Evolutionary conservation across 495 filamentous ascomycete species (phyloP), one percentile per base, ranked within the genome.

Genomic region (Neurospora sp.): DNA sequence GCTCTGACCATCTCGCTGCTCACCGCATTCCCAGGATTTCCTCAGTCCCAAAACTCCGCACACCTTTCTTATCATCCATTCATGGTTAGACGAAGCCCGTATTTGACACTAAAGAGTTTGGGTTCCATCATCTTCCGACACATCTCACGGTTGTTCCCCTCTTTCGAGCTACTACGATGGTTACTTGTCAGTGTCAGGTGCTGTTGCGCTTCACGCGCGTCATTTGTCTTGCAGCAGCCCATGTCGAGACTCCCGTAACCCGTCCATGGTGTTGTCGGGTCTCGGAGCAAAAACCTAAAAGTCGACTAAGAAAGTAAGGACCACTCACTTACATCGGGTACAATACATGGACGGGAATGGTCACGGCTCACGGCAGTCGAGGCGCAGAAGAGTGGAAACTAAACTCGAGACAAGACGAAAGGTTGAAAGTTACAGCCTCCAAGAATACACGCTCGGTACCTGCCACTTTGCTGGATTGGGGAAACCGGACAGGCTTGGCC

Each of bases 161-260:
- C 70, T n/a, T 73, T 71, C 69, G 24, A 45, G 39, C 72, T 45
- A 48, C 66, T 62, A 31, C 48, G 37, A 72, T 69, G 24, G 37
- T 34, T 28, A 59, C 59, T 28, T 21, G 38, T 39, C 54, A 69
- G 39, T 71, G 28, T 24, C 31, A 70, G 71, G 73, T 54, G 74
- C 66, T 71, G 69, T 75, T 72, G 74, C 71, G 74, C 72, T 72
- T 71, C 72, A 71, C 72, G 74, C 72, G 72, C 72, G 59, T 71
- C 74, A 71, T 74, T 74, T 66, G 54, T 66, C 54, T 34, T 66
- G 54, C 54, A 66, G 54, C 54, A 66, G 54, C 54, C 54, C 48
- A 24, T 59, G 48, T 59, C 48, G 11, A 59, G 48, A 59, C 48
- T 59, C 48, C 48, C 48, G 24, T 59, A 28, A 24, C 21, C 54